Evolutionary conservation across 2,329 filamentous ascomycete species (phyloP), one percentile per base, ranked within the genome.

Genomic region (Clathrospora elynae): DNA sequence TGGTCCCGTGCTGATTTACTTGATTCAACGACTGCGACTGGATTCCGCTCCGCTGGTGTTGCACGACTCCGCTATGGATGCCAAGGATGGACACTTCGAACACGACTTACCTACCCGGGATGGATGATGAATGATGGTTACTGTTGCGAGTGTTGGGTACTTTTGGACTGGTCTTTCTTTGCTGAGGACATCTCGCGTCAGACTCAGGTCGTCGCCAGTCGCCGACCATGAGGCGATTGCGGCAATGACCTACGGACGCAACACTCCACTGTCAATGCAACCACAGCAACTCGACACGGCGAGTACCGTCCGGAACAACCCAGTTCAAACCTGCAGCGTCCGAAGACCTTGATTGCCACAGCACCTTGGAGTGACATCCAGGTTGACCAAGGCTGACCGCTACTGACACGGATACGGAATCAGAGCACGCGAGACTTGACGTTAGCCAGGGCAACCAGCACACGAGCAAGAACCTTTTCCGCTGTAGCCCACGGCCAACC

Each of bases 391-490:
- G 42, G 38, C 49, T 42, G 49, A 50, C 47, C 36, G 49, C 44
- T 25, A 26, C 9, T 19, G 17, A 26, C n/a, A 30, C 32, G 19
- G 28, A 46, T 35, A 25, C 28, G 36, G 46, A 42, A 50, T 28
- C 11, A 12, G 20, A 43, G 44, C 53, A 51, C 49, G 33, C 51
- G 53, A 56, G 44, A 35, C 42, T 58, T 49, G 39, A 44, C 48
- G 42, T 48, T 38, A 56, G 46, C 51, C 22, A 46, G 20, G 35
- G 42, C 22, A 46, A 13, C 20, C 37, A 40, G 49, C 57, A 59
- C 57, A 55, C 59, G 54, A 64, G 42, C 49, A 59, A 23, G 47
- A 49, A 49, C 49, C 51, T 47, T 48, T 46, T 42, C 51, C 49
- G 42, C 43, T 43, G 18, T 39, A 31, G 37, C 42, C 50, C 48